A percentile compares a stretch with the other conserved stretches of the same genome.
Conservation (phyloP, 495 filamentous ascomycete genomes). For the Lophiotrema nucula region DNA sequence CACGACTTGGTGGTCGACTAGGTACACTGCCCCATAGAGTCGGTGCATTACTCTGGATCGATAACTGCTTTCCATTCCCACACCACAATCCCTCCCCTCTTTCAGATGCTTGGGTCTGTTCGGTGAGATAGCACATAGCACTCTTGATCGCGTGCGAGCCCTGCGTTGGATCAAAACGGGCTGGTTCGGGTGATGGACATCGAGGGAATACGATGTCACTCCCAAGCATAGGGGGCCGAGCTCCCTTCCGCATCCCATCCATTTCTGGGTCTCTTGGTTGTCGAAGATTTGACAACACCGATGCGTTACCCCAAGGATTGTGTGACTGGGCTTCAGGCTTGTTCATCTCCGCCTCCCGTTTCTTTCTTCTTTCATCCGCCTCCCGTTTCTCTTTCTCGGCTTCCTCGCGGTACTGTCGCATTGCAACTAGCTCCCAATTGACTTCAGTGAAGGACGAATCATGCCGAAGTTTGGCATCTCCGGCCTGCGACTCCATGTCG, state of each 20-base stretch:
- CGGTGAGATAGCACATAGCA: conserved; percentile 48
- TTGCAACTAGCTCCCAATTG: conserved; percentile 47
- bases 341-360: conserved; percentile 36
- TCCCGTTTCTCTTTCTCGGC: conserved; percentile 36
- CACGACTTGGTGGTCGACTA: conserved; percentile 26
- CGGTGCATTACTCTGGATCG: conserved; percentile 8
- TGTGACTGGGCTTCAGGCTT: conserved; percentile 52
- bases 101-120: conserved; percentile 38
- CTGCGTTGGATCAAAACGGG: conserved; percentile 66
- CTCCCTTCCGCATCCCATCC: conserved; percentile 51
- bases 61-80: conserved; percentile 11
- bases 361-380: conserved; percentile 27
- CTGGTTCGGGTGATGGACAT: conserved; percentile 76
- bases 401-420: conserved; percentile 46
- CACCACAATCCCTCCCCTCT: conserved; percentile 41
- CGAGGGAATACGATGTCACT: conserved; percentile 69
- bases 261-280: conserved; percentile 49
- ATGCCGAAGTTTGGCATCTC: conserved; percentile 35
- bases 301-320: conserved; percentile 30
- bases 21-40: conserved; percentile 24
- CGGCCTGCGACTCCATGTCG: conserved; percentile 39
- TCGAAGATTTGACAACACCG: conserved; percentile 36
- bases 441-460: conserved; percentile 35
- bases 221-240: conserved; percentile 82
- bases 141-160: conserved; percentile 43